Evolutionary conservation across 2,329 filamentous ascomycete species (phyloP), one percentile per base, ranked within the genome.

Genomic region (Venturia oleaginea): DNA sequence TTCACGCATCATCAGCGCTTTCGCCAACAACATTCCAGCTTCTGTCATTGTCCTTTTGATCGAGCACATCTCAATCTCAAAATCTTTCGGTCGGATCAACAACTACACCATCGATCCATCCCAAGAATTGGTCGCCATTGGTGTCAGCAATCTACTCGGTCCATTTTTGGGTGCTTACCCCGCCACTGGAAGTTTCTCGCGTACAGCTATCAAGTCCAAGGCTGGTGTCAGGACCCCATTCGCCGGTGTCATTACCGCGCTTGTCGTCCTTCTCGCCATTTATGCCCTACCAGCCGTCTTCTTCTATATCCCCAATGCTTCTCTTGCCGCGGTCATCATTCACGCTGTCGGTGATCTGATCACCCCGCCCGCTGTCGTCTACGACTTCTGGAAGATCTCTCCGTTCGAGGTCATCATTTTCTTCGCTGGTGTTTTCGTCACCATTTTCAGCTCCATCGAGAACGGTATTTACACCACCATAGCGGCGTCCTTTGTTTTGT

Each of bases 131-230:
- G 90, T 99, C 59, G 93, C 91, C 27, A 96, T 97, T 68, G 93
- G 93, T 67, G 85, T 97, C 32, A 89, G 88, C 42, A 97, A 97
- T 73, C 80, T 97, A 43, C 81, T 97, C 8, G 92, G 91, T 0
- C 92, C 94, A 2, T 96, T 97, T 78, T 67, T 97, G 2, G 94
- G 93, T 61, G 94, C 83, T 2, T 99, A 96, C 72, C 91, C 93
- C 17, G 90, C 91, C 0, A 99, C 93, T 2, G 94, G 94, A 1
- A 97, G 94, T 2, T 97, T 97, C 81, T 96, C 91, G 42, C 87
- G 94, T 67, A 97, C 94, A 34, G 93, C 94, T 63, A 97, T 97
- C 78, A 96, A 97, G 76, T 94, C 93, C 4, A 97, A 97, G 77
- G 92, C 94, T 61, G 94, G 94, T 71, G 93, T 97, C 4, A 86